Percentiles rank a stretch among this genome's conserved stretches.
These are phyloP conservation scores for Galium porrigens DNA, from an alignment of 305 asterid genomes.

Conservation along the genomic window DNA sequence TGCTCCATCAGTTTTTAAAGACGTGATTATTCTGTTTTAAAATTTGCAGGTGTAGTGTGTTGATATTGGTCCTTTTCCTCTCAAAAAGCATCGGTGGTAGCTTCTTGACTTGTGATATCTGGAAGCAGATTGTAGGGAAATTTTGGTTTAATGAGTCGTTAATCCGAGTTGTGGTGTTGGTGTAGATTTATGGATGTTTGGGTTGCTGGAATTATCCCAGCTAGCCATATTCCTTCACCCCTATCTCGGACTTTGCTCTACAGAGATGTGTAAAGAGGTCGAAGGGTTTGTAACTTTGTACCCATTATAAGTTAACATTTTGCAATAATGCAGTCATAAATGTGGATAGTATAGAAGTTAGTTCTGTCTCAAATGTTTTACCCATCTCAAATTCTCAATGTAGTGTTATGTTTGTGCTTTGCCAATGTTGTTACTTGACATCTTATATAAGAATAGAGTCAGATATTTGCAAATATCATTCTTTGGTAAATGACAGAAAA, in stretches of 20 bases:
- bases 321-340: background rate
- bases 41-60: constrained; percentile 14
- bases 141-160: background rate
- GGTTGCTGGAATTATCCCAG: constrained; percentile 3
- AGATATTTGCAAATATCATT: no score
- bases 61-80: constrained; percentile 4
- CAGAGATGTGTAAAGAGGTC: background rate
- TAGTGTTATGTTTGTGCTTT: no score
- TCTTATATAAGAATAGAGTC: no score
- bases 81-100: constrained; percentile 11
- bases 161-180: constrained; percentile 4
- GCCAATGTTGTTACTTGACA: no score
- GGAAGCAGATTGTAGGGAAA: constrained; percentile 4
- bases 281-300: constrained; percentile 2
- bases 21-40: background rate
- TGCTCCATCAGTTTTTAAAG: background rate
- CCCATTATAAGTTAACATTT: background rate
- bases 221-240: background rate
- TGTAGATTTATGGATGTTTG: background rate
- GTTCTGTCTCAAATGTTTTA: background rate
- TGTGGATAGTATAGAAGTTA: background rate
- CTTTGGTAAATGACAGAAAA: no score
- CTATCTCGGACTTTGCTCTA: background rate
- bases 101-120: constrained; percentile 11
- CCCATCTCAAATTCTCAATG: background rate